Evolutionary conservation across 164 flowering plant genomes (phyloP).

Genomic region (Kingdonia uniflora): DNA sequence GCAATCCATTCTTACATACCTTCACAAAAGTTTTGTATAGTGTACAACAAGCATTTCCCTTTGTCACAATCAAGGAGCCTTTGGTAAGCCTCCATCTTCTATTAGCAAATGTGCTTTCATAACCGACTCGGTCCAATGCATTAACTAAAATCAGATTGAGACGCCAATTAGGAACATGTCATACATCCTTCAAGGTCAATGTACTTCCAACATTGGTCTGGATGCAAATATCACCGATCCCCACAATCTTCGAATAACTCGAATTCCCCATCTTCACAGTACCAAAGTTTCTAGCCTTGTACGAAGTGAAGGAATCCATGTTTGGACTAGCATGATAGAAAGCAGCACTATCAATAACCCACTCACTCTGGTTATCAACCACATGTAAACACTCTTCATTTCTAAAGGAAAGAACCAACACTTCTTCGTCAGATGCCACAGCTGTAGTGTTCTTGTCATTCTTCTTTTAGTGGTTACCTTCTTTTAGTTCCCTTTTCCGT

Average conservation of each 20-base stretch:
- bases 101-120: background rate
- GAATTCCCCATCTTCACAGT: slow-evolving; percentile 1
- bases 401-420: background rate
- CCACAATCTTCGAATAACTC: background rate
- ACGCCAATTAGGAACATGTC: background rate
- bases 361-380: background rate
- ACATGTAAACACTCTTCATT: background rate
- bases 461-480: background rate
- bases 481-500: background rate
- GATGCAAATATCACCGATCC: background rate
- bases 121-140: slow-evolving; percentile 2
- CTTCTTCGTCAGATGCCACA: background rate
- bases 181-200: background rate
- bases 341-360: background rate
- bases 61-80: background rate
- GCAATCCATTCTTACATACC: background rate
- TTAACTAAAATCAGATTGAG: background rate
- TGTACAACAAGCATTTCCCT: background rate
- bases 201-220: background rate
- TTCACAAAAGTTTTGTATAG: background rate
- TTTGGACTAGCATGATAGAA: background rate
- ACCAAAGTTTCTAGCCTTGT: slow-evolving; percentile 2
- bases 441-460: background rate
- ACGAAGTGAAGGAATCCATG: background rate
- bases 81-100: slow-evolving; percentile 1